Percentiles rank a stretch among this genome's conserved stretches.
Evolutionary conservation across 1,284 basidiomycete species (phyloP).

Genomic region (Erythrobasidium hasegawianum): DNA sequence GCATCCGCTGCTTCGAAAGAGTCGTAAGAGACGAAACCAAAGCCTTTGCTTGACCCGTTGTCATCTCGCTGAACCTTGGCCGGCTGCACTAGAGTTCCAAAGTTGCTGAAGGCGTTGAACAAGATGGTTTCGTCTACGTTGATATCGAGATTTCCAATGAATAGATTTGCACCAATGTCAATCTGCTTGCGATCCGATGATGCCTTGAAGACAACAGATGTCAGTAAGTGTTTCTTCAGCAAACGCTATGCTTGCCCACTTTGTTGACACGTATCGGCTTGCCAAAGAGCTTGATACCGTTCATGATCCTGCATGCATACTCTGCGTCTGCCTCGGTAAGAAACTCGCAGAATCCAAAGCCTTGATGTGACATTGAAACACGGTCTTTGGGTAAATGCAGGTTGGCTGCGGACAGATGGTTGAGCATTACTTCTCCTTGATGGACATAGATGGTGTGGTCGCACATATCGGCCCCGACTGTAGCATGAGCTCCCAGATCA

Average conservation of each 20-base stretch:
- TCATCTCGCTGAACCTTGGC: constrained; percentile 65
- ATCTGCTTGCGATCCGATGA: constrained; percentile 96
- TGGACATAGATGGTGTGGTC: constrained; percentile 48
- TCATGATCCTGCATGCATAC: constrained; percentile 99
- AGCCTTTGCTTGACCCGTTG: constrained; percentile 64
- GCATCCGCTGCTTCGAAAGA: constrained; percentile 96
- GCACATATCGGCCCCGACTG: constrained; percentile 94
- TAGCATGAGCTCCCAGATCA: constrained; percentile 98
- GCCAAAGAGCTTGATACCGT: constrained; percentile 98
- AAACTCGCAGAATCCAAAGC: constrained; percentile 99
- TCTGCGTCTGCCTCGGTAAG: constrained; percentile 96
- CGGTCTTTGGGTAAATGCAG: constrained; percentile 98
- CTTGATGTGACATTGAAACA: constrained; percentile 95
- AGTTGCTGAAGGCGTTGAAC: constrained; percentile 92
- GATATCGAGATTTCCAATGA: constrained; percentile 90
- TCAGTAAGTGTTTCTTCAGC: background rate
- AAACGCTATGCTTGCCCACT: constrained; percentile 55
- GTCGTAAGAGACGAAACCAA: constrained; percentile 94
- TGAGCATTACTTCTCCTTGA: background rate
- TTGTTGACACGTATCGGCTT: constrained; percentile 98
- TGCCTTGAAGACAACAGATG: constrained; percentile 56
- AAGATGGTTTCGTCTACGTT: constrained; percentile 87
- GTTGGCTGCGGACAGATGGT: constrained; percentile 61
- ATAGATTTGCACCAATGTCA: constrained; percentile 95
- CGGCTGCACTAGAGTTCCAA: constrained; percentile 87